phyloP scores from a whole-genome alignment of 371 early-diverging fungal species.

The Rhizopus sp. region DNA sequence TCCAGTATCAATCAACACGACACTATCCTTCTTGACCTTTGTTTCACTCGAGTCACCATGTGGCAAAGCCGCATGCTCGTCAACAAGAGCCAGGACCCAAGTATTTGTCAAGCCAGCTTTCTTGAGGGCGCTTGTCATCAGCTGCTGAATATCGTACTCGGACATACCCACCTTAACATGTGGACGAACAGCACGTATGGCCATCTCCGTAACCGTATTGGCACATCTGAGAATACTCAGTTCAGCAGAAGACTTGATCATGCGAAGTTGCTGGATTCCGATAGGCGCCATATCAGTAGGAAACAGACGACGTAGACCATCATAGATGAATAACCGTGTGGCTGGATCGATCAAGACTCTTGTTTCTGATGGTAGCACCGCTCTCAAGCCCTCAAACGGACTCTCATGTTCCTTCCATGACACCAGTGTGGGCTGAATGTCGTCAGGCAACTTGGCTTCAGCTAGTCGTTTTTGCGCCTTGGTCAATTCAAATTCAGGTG shows the following conservation, averaged over 20 bases:
- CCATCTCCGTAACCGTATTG: slow-evolving; percentile 51
- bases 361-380: slow-evolving; percentile 25
- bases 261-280: slow-evolving; percentile 44
- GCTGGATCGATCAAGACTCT: slow-evolving; percentile 46
- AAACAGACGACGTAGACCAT: slow-evolving; percentile 36
- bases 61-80: slow-evolving; percentile 57
- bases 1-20: slow-evolving; percentile 59
- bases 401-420: slow-evolving; percentile 57
- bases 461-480: slow-evolving; percentile 39
- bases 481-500: slow-evolving; percentile 60
- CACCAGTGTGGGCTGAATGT: slow-evolving; percentile 21
- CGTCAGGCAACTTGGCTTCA: slow-evolving; percentile 32
- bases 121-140: slow-evolving; percentile 38
- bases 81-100: slow-evolving; percentile 57
- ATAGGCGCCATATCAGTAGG: slow-evolving; percentile 41
- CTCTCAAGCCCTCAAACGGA: slow-evolving; percentile 43
- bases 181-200: slow-evolving; percentile 47
- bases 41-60: slow-evolving; percentile 57
- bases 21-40: slow-evolving; percentile 39
- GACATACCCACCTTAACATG: slow-evolving; percentile 46
- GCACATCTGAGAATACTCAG: slow-evolving; percentile 57
- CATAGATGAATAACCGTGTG: slow-evolving; percentile 51
- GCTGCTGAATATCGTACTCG: slow-evolving; percentile 45
- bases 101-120: slow-evolving; percentile 49
- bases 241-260: slow-evolving; percentile 55